These are phyloP conservation scores for Triangularia verruculosa DNA, from an alignment of 2,329 filamentous ascomycete species.

Conservation along the genomic window DNA sequence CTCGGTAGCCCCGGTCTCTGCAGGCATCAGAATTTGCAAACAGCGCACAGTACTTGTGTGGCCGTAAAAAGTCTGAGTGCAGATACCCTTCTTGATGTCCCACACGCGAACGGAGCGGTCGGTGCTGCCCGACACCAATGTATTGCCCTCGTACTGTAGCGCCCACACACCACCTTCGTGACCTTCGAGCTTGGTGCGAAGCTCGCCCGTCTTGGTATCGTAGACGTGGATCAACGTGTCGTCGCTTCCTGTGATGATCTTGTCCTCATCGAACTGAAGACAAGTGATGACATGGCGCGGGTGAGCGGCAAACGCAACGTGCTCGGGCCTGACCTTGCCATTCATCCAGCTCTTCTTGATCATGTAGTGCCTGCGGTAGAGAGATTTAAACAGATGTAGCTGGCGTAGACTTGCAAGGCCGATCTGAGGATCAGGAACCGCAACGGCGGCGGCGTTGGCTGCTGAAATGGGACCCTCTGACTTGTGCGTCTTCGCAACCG, in stretches of 20 bases:
- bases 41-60: constrained; percentile 97
- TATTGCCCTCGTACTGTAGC: constrained; percentile 92
- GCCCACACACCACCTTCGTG: constrained; percentile 99
- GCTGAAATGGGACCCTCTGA: constrained; percentile 83
- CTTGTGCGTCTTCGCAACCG: constrained; percentile 48
- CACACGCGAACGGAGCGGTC: constrained; percentile 98
- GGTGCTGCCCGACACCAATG: constrained; percentile 90
- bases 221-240: constrained; percentile 98
- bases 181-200: constrained; percentile 79
- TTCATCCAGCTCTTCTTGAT: constrained; percentile 92
- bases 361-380: constrained; percentile 89
- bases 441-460: constrained; percentile 77
- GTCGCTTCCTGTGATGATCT: constrained; percentile 95
- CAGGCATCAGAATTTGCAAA: constrained; percentile 88
- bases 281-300: constrained; percentile 96
- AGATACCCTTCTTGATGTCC: constrained; percentile 92
- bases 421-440: constrained; percentile 77
- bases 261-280: constrained; percentile 95
- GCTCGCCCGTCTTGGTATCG: constrained; percentile 87
- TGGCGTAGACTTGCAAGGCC: constrained; percentile 75
- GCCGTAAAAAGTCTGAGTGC: constrained; percentile 93
- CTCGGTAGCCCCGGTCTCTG: constrained; percentile 66
- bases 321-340: constrained; percentile 76
- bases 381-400: constrained; percentile 91
- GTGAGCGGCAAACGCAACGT: constrained; percentile 95